Base-by-base conservation (phyloP, 2,329 filamentous ascomycete genomes). In the Neospermospora avenae region DNA sequence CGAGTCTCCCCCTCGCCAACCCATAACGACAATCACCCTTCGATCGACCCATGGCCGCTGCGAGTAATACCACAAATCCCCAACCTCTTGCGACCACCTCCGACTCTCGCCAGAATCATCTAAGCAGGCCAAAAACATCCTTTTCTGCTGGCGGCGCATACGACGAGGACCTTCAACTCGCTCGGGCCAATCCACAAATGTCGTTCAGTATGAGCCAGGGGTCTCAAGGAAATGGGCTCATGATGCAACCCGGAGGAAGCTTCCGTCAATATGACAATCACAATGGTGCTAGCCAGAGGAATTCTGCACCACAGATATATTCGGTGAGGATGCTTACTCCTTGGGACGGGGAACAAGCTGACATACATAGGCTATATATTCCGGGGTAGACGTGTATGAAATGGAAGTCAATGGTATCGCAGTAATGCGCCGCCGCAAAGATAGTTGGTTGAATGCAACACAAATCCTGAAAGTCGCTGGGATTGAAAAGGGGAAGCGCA, bases 401-500 rank as follows among this genome's bases (percentile, higher is more conserved):
- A 97, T 98, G 92, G 93, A 97, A 74, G 90, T 98, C 63, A 96
- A 96, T 73, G 85, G 85, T 48, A 81, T 99, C 66, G 91, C 92
- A 24, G 93, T 98, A 54, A 99, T 99, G 95, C 91, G 95, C 74
- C 88, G 95, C 60, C 88, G 95, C 65, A 89, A 90, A 67, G 95
- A 99, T 75, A 93, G 91, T 67, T 98, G 93, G 91, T 82, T 99
- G 67, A 99, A 99, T 77, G 95, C 95, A 55, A 99, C 95, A 0
- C 95, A 99, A 75, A 98, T 99, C 67, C 84, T 99, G 66, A 99
- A 99, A 73, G 93, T 98, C 37, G 95, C 95, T 37, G 93, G 93
- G 54, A 92, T 99, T 62, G 93, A 97, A 73, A 99, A 99, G 77
- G 95, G 93, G 62, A 96, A 96, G 77, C 89, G 95, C 68, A 98